Base-by-base conservation (phyloP, 139 green algal genomes). In the Chlorella vulgaris region DNA sequence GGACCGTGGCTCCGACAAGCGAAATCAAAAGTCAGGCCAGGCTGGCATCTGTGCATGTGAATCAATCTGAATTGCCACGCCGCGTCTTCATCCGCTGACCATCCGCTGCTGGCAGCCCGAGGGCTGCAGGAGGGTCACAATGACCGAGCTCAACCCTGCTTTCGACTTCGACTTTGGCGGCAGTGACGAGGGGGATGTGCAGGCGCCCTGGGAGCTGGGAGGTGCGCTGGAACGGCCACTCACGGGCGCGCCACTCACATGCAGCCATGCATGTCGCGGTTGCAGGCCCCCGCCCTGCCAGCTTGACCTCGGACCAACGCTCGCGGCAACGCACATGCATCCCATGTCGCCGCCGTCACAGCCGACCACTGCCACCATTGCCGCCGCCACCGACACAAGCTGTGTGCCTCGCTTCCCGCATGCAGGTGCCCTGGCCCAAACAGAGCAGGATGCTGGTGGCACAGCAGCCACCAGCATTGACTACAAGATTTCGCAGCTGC, bases 181-280 rank as follows among this genome's bases (percentile, higher is more conserved):
- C 4, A 81, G 75, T 15, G 84, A 74, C 29, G 65, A 39, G 63
- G n/a, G 67, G 2, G 53, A 76, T 13, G 66, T 73, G 4, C 92
- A 96, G 75, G 84, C 92, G 4, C 88, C 93, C 39, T 97, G 93
- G 93, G 92, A 96, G 58, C 92, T 96, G 69, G 65, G 78, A 84
- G 90, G 93, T 94, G 63, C 7, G 81, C 24, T 39, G 8, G 1
- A 35, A 35, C 35, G 29, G 33, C 33, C 36, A 33, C 61, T 40
- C 35, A n/a, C 3, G 61, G 22, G 61, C 47, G 47, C 47, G 13
- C 5, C 35, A 74, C 7, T 35, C 53, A 66, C 7, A 21, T 71
- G 60, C 47, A 8, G 47, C n/a, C 74, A 70, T 69, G 55, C 71
- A 55, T 39, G 35, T 42, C 39, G 55, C 39, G 58, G 33, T 21